These are phyloP conservation scores for Phyllosticta paracitricarpa DNA, from an alignment of 2,329 filamentous ascomycete genomes.

Conservation along the genomic window DNA sequence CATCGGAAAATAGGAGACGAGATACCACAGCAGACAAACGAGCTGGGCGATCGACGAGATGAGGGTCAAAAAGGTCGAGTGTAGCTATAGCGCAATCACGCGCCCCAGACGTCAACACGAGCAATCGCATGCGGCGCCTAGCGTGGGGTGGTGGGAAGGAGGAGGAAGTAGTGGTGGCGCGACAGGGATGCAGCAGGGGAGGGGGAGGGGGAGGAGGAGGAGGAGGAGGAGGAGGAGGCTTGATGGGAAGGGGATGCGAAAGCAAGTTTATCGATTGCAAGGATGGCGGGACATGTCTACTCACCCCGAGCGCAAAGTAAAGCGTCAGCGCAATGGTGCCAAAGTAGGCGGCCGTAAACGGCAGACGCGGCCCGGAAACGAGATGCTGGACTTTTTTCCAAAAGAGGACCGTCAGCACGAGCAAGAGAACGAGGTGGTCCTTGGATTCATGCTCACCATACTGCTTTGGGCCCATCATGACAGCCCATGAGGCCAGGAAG, in stretches of 20 bases:
- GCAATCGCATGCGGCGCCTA: slow-evolving; percentile 20
- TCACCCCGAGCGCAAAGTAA: slow-evolving; percentile 85
- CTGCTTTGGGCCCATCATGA: slow-evolving; percentile 80
- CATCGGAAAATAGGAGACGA: slow-evolving; percentile 98
- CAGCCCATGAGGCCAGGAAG: slow-evolving; percentile 86
- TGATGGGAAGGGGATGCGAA: slow-evolving; percentile 1
- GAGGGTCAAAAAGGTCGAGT: slow-evolving; percentile 74
- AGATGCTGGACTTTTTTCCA: slow-evolving; percentile 56
- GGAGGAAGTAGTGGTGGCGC: slow-evolving; percentile 17
- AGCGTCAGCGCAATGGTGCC: slow-evolving; percentile 83
- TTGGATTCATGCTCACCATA: slow-evolving; percentile 44
- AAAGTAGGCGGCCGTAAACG: slow-evolving; percentile 92
- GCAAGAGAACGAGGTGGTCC: slow-evolving; percentile 9
- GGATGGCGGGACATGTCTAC: slow-evolving; percentile 30
- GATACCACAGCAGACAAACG: slow-evolving; percentile 77
- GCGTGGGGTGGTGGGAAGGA: slow-evolving; percentile 17
- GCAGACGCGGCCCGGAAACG: slow-evolving; percentile 70
- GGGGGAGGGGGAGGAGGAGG: slow-evolving; percentile 11
- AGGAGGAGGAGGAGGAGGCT: slow-evolving; percentile 9
- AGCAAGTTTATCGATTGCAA: slow-evolving; percentile 12
- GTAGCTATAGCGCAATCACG: slow-evolving; percentile 51
- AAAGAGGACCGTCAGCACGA: not conserved
- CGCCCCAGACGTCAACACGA: slow-evolving; percentile 25
- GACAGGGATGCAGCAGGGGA: not conserved
- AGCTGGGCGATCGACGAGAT: slow-evolving; percentile 77